Base-by-base conservation (phyloP, 257 asterid species). In the Solanum tarapatanum region DNA sequence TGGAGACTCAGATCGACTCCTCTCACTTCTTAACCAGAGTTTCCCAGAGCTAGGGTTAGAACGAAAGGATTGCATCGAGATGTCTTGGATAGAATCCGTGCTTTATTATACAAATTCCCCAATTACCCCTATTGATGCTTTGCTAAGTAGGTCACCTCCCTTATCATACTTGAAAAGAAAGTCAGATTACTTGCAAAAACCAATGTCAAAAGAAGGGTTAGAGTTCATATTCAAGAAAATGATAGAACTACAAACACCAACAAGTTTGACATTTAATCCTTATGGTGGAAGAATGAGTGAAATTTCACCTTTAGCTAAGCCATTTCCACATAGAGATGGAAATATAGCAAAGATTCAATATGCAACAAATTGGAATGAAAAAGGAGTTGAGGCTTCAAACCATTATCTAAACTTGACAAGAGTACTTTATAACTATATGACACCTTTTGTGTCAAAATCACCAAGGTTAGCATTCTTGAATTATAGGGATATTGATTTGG, bases 281-380 rank as follows among this genome's bases (percentile, higher is more conserved):
- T 93, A 93, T 51, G 98, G 96, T 16, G 98, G 98, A 3, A 89
- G 87, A 82, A 94, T 92, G 94, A 85, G 85, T 24, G 93, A 92
- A 55, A 92, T 93, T 0, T 48, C 95, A 23, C 92, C 87, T 24
- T 51, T 92, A 0, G 92, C 87, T 13, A 93, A 92, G 5, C 95
- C 98, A 13, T 91, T 94, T 30, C 97, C 98, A 1, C 97, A 94
- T 64, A 88, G 98, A n/a, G 91, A 90, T n/a, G 96, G 98, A 4
- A 93, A 92, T 83, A 26, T 93, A 1, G 92, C 76, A 88, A 91
- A 92, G 77, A 92, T 94, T n/a, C 92, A 92, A 55, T 95, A 94
- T 16, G 68, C 91, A 0, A 87, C 89, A 1, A 87, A 75, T 86
- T 95, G 98, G 98, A 51, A 86, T 43, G 93, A 91, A 8, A 93